Conservation (phyloP, 768 basidiomycete genomes). For the Tulasnella sp. region DNA sequence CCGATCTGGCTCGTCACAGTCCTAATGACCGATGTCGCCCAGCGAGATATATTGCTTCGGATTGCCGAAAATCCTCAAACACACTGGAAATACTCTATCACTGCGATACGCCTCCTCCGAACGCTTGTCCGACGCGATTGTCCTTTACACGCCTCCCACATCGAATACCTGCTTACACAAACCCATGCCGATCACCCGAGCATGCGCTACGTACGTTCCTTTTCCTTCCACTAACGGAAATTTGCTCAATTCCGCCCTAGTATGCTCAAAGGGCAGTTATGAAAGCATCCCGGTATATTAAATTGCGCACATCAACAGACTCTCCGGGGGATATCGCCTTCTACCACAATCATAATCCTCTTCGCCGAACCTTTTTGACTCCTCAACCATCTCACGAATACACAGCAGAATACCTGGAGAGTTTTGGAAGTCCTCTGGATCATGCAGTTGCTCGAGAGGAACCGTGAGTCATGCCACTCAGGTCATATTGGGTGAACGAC, state of each 20-base stretch:
- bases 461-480: conserved; percentile 38
- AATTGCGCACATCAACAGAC: conserved; percentile 63
- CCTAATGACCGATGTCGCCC: neutral
- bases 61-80: conserved; percentile 54
- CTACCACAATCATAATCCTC: conserved; percentile 57
- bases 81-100: conserved; percentile 74
- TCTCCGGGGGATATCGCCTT: conserved; percentile 52
- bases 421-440: conserved; percentile 48
- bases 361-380: conserved; percentile 46
- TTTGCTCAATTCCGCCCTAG: conserved; percentile 30
- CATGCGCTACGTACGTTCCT: conserved; percentile 33
- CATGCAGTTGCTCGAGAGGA: conserved; percentile 30
- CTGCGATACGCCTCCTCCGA: conserved; percentile 58
- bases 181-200: conserved; percentile 56
- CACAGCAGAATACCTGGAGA: conserved; percentile 48
- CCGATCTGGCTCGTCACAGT: conserved; percentile 36
- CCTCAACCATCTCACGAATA: conserved; percentile 42
- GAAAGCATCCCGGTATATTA: conserved; percentile 69
- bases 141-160: conserved; percentile 42
- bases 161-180: conserved; percentile 53
- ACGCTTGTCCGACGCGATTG: conserved; percentile 60
- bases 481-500: neutral
- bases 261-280: conserved; percentile 68
- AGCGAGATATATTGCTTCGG: conserved; percentile 43
- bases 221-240: neutral